Evolutionary conservation across 2,329 filamentous ascomycete genomes (phyloP).

Genomic region (Basipetospora chlamydospora): DNA sequence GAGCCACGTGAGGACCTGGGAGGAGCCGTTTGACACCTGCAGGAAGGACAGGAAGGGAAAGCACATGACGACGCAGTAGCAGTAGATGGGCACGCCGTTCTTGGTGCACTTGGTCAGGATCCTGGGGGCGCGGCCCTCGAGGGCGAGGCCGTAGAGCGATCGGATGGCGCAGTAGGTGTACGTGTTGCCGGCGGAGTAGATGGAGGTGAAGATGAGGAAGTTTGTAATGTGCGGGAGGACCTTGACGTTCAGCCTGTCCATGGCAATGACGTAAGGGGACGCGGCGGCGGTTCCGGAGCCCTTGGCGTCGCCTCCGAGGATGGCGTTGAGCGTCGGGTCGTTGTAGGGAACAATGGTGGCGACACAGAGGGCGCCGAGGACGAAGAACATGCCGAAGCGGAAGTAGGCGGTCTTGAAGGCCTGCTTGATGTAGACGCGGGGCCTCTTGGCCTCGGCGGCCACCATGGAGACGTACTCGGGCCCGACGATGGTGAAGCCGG

Average conservation of each 20-base stretch:
- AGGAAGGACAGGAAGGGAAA: slow-evolving; percentile 31
- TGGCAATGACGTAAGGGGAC: slow-evolving; percentile 58
- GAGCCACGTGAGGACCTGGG: slow-evolving; percentile 28
- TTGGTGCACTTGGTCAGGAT: slow-evolving; percentile 38
- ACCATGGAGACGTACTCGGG: slow-evolving; percentile 57
- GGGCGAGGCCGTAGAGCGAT: slow-evolving; percentile 38
- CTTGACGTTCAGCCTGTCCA: slow-evolving; percentile 49
- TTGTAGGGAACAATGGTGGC: slow-evolving; percentile 54
- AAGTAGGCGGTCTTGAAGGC: slow-evolving; percentile 64
- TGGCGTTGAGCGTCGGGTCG: slow-evolving; percentile 24
- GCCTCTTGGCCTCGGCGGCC: slow-evolving; percentile 53
- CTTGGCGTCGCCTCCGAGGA: slow-evolving; percentile 22
- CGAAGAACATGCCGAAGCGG: slow-evolving; percentile 44
- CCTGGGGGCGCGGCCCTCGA: slow-evolving; percentile 34
- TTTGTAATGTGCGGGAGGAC: slow-evolving; percentile 62
- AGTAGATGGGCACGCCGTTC: slow-evolving; percentile 38
- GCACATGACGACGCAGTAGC: slow-evolving; percentile 30
- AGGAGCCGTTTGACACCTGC: slow-evolving; percentile 24
- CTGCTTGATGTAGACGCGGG: slow-evolving; percentile 46
- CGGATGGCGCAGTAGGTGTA: slow-evolving; percentile 43
- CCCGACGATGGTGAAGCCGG: slow-evolving; percentile 48
- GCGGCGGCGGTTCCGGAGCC: slow-evolving; percentile 31
- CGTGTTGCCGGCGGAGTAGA: slow-evolving; percentile 41
- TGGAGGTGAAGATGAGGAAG: slow-evolving; percentile 56
- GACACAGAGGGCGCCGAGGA: slow-evolving; percentile 50